Percentiles rank a stretch among this genome's conserved stretches.
Evolutionary conservation across 169 alveolate species (phyloP).

Genomic region (Plasmodium gonderi): DNA sequence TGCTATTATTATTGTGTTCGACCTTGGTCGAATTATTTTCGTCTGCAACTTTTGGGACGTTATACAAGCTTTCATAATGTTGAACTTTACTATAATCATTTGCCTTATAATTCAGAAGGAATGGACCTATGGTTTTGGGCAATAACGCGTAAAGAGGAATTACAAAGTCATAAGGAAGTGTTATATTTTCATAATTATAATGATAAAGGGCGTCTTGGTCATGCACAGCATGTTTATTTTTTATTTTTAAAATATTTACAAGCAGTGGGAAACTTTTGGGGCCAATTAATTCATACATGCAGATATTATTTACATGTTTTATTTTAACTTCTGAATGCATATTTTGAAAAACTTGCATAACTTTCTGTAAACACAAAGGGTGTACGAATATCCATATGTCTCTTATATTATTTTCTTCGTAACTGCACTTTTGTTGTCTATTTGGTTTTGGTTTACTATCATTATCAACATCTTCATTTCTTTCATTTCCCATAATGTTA

Average conservation of each 20-base stretch:
- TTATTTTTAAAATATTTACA: slow-evolving; percentile 38
- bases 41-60: not conserved
- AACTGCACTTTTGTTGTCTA: not conserved
- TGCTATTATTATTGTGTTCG: not conserved
- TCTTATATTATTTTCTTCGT: not conserved
- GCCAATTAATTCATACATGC: slow-evolving; percentile 67
- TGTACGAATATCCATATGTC: slow-evolving; percentile 67
- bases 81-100: slow-evolving; percentile 5
- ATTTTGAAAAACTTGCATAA: slow-evolving; percentile 2
- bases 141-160: slow-evolving; percentile 57
- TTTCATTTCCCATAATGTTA: not conserved
- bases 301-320: slow-evolving; percentile 64
- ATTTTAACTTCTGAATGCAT: not conserved
- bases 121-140: slow-evolving; percentile 48
- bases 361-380: slow-evolving; percentile 34
- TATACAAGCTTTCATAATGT: too few species aligned
- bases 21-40: too few species aligned
- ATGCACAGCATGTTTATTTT: slow-evolving; percentile 9
- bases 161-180: slow-evolving; percentile 60
- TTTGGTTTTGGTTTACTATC: not conserved
- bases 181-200: slow-evolving; percentile 30
- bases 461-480: not conserved
- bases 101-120: slow-evolving; percentile 16
- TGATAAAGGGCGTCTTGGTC: slow-evolving; percentile 11
- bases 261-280: slow-evolving; percentile 39